Base-by-base conservation (phyloP, 768 basidiomycete species). In the Trametes cingulata region DNA sequence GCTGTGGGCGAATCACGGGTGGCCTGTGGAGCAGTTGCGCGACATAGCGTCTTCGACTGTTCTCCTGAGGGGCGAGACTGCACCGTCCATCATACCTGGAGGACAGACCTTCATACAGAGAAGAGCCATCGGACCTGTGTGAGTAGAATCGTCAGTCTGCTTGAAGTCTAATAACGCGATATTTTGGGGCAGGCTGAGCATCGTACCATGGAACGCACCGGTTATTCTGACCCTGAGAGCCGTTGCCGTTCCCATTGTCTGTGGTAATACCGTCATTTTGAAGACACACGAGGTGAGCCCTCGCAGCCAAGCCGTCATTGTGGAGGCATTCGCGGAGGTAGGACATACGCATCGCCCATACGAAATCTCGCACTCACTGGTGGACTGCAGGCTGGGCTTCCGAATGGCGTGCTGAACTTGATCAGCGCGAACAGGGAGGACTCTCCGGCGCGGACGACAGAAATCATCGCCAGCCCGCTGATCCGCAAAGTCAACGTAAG, bases 151-250 rank as follows among this genome's bases (percentile, higher is more conserved):
- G 22, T 14, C 8, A 20, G 48, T n/a, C n/a, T n/a, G n/a, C n/a
- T n/a, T n/a, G 35, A 50, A 29, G 5, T 12, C 7, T 13, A 2
- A 39, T 22, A 1, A 22, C 12, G 14, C 27, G n/a, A 8, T 25
- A 5, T n/a, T 5, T 10, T 33, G 10, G 4, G 9, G 25, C 46
- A 56, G 55, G 22, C 40, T 56, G 52, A 77, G 79, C 2, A 81
- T 85, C 1, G 75, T 79, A 0, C 83, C 84, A 0, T 85, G 84
- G 84, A 85, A 85, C 61, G 80, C 79, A 2, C 81, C 85, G 0
- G 58, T 80, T 6, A 64, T 68, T 1, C 71, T 86, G n/a, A 73
- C 79, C 1, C 56, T 84, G 10, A 70, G 81, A n/a, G 79, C 82
- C 0, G 68, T 82, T 15, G 75, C 75, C 0, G 65, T 78, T 14